These are phyloP conservation scores for Coemansia sp. DNA, from an alignment of 192 early-diverging fungal species.

Conservation along the genomic window DNA sequence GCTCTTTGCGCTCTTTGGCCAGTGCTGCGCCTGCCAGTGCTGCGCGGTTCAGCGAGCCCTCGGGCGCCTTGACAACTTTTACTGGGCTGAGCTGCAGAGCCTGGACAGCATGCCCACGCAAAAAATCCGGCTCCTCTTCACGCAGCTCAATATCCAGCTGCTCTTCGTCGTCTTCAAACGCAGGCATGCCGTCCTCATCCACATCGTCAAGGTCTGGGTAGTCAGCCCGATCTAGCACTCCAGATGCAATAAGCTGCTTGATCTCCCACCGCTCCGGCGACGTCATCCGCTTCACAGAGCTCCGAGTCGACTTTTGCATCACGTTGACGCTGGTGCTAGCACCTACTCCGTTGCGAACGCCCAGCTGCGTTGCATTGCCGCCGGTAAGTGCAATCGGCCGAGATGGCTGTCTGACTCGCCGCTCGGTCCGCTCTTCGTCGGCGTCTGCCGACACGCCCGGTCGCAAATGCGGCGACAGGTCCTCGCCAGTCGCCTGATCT, in stretches of 20 bases:
- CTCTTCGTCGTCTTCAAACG: constrained; percentile 86
- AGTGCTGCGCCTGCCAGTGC: constrained; percentile 88
- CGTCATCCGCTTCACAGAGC: constrained; percentile 74
- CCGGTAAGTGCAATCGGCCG: constrained; percentile 13
- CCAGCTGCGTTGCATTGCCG: constrained; percentile 35
- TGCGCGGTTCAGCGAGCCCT: constrained; percentile 93
- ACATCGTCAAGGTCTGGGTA: constrained; percentile 86
- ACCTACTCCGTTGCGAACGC: not conserved
- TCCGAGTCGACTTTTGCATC: constrained; percentile 7
- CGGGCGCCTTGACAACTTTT: constrained; percentile 97
- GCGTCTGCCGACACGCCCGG: constrained; percentile 38
- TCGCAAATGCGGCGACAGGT: constrained; percentile 78
- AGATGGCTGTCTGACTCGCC: not conserved
- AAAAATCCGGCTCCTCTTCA: constrained; percentile 92
- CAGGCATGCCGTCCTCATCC: constrained; percentile 65
- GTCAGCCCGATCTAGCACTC: constrained; percentile 78
- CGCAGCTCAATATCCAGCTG: constrained; percentile 95
- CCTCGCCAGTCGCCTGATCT: constrained; percentile 86
- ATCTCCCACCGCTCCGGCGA: constrained; percentile 97
- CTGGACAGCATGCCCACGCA: constrained; percentile 86
- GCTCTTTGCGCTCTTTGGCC: constrained; percentile 92
- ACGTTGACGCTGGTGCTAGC: not conserved
- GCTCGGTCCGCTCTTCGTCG: not conserved
- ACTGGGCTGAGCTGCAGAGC: constrained; percentile 86
- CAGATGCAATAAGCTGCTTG: constrained; percentile 95